These are phyloP conservation scores for Mycena venus DNA, from an alignment of 768 basidiomycete species.

Conservation along the genomic window DNA sequence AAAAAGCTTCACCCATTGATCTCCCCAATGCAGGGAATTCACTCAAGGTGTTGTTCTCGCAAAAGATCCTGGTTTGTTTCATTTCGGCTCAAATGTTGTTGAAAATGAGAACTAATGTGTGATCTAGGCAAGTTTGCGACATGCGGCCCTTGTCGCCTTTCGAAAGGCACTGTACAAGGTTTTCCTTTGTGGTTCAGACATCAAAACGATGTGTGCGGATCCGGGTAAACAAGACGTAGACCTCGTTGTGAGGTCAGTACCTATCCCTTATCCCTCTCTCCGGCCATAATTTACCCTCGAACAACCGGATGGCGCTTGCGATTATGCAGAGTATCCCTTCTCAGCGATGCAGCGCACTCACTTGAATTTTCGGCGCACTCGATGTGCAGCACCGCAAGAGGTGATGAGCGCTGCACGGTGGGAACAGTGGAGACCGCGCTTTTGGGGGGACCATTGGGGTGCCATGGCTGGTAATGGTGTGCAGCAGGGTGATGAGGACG, in stretches of 20 bases:
- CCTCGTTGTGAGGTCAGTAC: slow-evolving; percentile 1
- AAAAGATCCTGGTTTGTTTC: slow-evolving; percentile 33
- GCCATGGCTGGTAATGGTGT: not conserved
- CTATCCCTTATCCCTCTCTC: no score
- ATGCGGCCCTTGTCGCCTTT: slow-evolving; percentile 1
- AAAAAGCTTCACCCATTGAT: slow-evolving; percentile 28
- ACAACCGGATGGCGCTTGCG: no score
- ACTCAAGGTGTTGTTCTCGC: slow-evolving; percentile 27
- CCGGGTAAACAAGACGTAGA: not conserved
- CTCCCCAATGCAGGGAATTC: slow-evolving; percentile 23
- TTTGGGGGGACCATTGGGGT: slow-evolving; percentile 8
- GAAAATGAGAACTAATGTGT: not conserved
- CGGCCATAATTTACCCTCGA: no score
- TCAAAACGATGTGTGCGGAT: slow-evolving; percentile 15
- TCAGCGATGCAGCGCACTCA: slow-evolving; percentile 16
- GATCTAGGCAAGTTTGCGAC: slow-evolving; percentile 12
- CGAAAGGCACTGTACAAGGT: slow-evolving; percentile 31
- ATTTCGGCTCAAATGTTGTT: not conserved
- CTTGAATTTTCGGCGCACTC: slow-evolving; percentile 31
- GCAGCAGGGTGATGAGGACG: slow-evolving; percentile 18
- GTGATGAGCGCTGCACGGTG: slow-evolving; percentile 17
- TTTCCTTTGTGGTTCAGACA: slow-evolving; percentile 21
- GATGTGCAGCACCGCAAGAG: slow-evolving; percentile 30
- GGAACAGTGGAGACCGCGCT: slow-evolving; percentile 22
- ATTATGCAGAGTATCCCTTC: slow-evolving; percentile 18